phyloP scores from a whole-genome alignment of 148 eudicot species.

The Pouteria glomerata region DNA sequence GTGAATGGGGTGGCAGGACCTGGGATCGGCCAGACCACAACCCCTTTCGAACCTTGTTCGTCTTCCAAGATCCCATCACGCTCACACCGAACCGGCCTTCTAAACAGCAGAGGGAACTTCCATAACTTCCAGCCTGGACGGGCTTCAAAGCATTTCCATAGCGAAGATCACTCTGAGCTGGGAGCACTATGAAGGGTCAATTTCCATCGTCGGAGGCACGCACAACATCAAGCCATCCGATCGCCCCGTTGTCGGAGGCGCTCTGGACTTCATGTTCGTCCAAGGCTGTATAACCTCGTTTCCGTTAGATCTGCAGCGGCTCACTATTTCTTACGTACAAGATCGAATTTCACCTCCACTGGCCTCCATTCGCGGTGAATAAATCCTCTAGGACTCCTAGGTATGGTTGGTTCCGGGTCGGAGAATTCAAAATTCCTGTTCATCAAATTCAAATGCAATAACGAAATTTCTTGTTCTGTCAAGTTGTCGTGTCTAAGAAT shows the following conservation, averaged over 20 bases:
- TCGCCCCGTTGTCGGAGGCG: constrained; percentile 43
- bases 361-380: constrained; percentile 55
- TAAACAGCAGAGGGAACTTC: constrained; percentile 35
- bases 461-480: not conserved
- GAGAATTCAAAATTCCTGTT: not conserved
- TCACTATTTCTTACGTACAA: constrained; percentile 32
- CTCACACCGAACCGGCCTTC: no score
- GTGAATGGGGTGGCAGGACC: constrained; percentile 29
- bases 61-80: constrained; percentile 30
- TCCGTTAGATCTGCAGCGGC: constrained; percentile 20
- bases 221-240: constrained; percentile 28
- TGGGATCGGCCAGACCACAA: constrained; percentile 24
- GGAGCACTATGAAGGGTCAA: constrained; percentile 33
- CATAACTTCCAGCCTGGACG: constrained; percentile 33
- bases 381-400: no score
- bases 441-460: not conserved
- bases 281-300: constrained; percentile 39
- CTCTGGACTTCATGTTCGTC: constrained; percentile 43
- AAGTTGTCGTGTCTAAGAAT: no score
- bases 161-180: constrained; percentile 26
- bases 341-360: constrained; percentile 40
- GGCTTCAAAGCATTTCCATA: constrained; percentile 25
- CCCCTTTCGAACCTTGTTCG: constrained; percentile 32
- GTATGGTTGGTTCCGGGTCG: no score
- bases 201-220: constrained; percentile 37